A percentile compares a stretch with the other conserved stretches of the same genome.
phyloP scores from a whole-genome alignment of 2,329 filamentous ascomycete species.

The Claviceps arundinis region DNA sequence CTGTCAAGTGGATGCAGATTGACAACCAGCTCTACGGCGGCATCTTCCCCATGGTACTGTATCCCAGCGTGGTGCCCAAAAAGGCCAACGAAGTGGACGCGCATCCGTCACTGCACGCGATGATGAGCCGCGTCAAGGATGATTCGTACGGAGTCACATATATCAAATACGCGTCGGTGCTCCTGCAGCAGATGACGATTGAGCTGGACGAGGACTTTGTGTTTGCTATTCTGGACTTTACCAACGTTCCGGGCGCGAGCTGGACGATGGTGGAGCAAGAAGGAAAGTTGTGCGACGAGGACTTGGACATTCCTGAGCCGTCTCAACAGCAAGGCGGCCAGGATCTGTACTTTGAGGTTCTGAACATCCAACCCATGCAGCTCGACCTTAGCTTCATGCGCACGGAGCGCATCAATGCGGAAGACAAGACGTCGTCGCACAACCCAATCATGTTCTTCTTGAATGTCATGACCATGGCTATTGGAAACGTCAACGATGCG shows the following conservation, averaged over 20 bases:
- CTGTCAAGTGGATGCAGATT: constrained; percentile 97
- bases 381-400: constrained; percentile 93
- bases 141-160: constrained; percentile 96
- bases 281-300: constrained; percentile 78
- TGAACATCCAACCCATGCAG: constrained; percentile 97
- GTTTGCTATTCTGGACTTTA: constrained; percentile 87
- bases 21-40: constrained; percentile 98
- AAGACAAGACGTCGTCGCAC: constrained; percentile 78
- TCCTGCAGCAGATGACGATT: constrained; percentile 95
- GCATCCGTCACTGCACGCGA: constrained; percentile 85
- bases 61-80: constrained; percentile 95
- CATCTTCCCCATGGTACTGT: constrained; percentile 93
- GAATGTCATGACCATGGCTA: constrained; percentile 97
- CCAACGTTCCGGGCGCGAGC: constrained; percentile 78
- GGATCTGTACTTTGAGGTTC: constrained; percentile 93
- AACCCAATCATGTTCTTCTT: constrained; percentile 98
- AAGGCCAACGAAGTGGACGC: constrained; percentile 92
- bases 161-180: constrained; percentile 90
- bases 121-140: constrained; percentile 90
- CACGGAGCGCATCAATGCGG: constrained; percentile 89
- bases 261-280: constrained; percentile 59
- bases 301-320: constrained; percentile 83
- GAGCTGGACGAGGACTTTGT: constrained; percentile 98
- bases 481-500: constrained; percentile 97
- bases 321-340: constrained; percentile 72